Conservation (phyloP, 495 filamentous ascomycete genomes). For the Tuber magnatum region DNA sequence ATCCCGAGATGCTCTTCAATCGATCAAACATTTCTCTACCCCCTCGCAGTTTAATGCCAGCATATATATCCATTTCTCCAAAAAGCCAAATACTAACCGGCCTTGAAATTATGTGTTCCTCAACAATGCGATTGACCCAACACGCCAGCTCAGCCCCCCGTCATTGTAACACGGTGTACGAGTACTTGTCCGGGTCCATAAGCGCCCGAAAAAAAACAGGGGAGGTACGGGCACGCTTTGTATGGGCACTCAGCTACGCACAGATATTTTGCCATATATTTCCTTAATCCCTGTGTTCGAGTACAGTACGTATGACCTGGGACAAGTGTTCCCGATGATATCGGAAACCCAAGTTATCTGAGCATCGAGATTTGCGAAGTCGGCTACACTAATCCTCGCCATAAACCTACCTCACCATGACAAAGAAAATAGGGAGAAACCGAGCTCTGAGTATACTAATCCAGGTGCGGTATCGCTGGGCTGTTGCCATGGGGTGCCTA, state of each 20-base stretch:
- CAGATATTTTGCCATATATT: no score
- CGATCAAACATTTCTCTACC: background rate
- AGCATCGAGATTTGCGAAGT: background rate
- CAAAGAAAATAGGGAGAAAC: background rate
- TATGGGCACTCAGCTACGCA: no score
- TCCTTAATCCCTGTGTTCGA: no score
- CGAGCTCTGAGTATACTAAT: background rate
- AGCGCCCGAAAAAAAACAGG: no score
- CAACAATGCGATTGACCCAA: background rate
- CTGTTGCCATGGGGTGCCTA: background rate
- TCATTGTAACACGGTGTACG: background rate
- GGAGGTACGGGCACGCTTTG: no score
- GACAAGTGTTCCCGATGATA: background rate
- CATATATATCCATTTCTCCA: background rate
- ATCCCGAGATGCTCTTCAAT: background rate
- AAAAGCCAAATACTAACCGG: background rate
- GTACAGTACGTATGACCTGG: no score
- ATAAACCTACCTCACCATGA: background rate
- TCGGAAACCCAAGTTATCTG: background rate
- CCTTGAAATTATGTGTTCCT: background rate
- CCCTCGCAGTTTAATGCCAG: background rate
- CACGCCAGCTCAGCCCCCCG: background rate
- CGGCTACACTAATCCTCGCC: background rate
- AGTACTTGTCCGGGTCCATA: no score
- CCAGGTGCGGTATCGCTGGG: background rate